phyloP scores from a whole-genome alignment of 306 rosid species.

The Myrica gale region DNA sequence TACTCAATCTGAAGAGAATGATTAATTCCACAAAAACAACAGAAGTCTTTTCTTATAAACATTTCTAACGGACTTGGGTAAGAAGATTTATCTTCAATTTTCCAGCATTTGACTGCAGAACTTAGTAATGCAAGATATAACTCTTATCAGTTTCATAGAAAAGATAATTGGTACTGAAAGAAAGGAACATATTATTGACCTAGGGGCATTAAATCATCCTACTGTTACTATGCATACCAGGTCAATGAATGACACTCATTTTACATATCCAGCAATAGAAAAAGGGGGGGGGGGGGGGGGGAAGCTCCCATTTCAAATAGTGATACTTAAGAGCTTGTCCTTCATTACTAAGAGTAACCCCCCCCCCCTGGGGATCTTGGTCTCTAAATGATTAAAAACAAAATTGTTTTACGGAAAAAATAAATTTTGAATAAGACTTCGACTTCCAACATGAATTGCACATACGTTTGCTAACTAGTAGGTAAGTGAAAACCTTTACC shows the following conservation, averaged over 20 bases:
- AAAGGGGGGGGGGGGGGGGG: no score
- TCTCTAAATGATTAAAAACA: no score
- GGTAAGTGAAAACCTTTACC: slow-evolving; percentile 44
- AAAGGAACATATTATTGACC: background rate
- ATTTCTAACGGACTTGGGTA: background rate
- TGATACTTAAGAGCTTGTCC: background rate
- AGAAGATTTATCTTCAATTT: background rate
- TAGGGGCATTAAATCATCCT: background rate
- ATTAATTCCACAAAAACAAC: no score
- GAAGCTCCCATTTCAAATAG: background rate
- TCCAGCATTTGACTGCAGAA: background rate
- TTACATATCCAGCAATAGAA: background rate
- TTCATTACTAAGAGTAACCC: background rate
- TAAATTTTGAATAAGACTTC: background rate
- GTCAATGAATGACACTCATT: background rate
- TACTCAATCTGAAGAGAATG: no score
- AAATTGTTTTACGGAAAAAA: background rate
- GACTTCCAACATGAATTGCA: background rate
- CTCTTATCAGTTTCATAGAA: background rate
- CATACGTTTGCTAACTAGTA: background rate
- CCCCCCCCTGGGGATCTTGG: background rate
- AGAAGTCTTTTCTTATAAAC: no score
- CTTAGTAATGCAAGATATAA: background rate
- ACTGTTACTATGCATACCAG: background rate
- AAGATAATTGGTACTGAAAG: background rate